A percentile compares a stretch with the other conserved stretches of the same genome.
Conservation (phyloP, 1,284 basidiomycete genomes). For the Takashimella tepidaria region DNA sequence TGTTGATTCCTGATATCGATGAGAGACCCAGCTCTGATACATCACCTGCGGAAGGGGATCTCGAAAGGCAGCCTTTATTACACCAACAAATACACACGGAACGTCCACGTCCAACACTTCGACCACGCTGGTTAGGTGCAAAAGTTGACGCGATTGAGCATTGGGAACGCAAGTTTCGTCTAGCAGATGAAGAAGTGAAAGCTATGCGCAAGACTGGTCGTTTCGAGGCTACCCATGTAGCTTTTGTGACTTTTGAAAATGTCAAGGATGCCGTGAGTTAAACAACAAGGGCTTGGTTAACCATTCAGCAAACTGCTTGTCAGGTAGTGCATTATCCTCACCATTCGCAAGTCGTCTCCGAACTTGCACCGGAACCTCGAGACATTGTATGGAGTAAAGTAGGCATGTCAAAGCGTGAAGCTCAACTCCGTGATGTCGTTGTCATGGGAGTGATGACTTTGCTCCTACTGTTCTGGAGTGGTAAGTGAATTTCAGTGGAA, state of each 20-base stretch:
- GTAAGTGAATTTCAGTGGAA: constrained; percentile 22
- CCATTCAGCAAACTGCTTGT: constrained; percentile 79
- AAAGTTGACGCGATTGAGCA: constrained; percentile 82
- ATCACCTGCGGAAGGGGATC: constrained; percentile 1
- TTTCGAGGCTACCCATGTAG: constrained; percentile 73
- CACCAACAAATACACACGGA: constrained; percentile 27
- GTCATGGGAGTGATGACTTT: constrained; percentile 64
- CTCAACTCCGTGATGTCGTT: constrained; percentile 62
- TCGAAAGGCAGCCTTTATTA: constrained; percentile 13
- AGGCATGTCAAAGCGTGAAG: constrained; percentile 56
- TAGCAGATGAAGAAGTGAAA: constrained; percentile 65
- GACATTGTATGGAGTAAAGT: constrained; percentile 95
- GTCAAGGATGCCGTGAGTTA: constrained; percentile 75
- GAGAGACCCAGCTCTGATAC: constrained; percentile 51
- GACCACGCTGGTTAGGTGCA: constrained; percentile 33
- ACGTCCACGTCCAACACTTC: constrained; percentile 32
- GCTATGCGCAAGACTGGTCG: constrained; percentile 49
- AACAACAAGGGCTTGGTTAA: not conserved
- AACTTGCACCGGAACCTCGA: constrained; percentile 84
- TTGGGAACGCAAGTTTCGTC: constrained; percentile 68
- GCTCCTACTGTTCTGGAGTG: constrained; percentile 74
- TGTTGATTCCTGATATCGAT: constrained; percentile 46
- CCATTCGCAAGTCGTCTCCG: constrained; percentile 62
- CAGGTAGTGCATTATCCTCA: constrained; percentile 75
- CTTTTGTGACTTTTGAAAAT: constrained; percentile 96